Conservation (phyloP, 495 filamentous ascomycete genomes). For the Podospora anserina region DNA sequence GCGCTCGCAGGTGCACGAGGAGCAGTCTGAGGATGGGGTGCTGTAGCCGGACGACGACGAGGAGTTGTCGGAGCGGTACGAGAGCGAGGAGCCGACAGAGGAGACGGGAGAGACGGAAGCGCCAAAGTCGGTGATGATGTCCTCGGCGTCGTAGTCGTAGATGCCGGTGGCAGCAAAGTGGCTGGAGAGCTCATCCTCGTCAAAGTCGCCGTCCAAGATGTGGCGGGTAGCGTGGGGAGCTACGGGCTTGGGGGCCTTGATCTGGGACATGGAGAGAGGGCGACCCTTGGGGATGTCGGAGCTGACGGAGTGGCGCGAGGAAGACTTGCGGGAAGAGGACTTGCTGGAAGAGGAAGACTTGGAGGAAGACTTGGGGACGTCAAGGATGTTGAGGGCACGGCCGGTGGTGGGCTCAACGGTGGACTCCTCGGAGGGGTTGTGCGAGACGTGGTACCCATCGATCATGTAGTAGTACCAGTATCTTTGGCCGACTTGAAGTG, state of each 20-base stretch:
- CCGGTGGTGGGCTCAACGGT: slow-evolving; percentile 96
- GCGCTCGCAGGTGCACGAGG: slow-evolving; percentile 80
- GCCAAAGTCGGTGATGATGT: slow-evolving; percentile 55
- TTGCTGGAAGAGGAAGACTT: slow-evolving; percentile 38
- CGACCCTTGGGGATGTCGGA: slow-evolving; percentile 78
- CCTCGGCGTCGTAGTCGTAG: slow-evolving; percentile 57
- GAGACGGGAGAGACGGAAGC: slow-evolving; percentile 55
- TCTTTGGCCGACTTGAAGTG: slow-evolving; percentile 76
- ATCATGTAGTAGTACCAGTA: slow-evolving; percentile 99
- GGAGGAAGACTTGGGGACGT: slow-evolving; percentile 52
- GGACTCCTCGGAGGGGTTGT: slow-evolving; percentile 86
- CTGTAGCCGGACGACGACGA: slow-evolving; percentile 71
- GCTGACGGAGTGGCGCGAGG: slow-evolving; percentile 22
- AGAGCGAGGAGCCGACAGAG: slow-evolving; percentile 69
- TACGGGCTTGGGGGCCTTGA: slow-evolving; percentile 83
- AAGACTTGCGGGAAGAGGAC: slow-evolving; percentile 36
- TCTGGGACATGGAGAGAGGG: slow-evolving; percentile 81
- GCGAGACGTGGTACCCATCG: slow-evolving; percentile 97
- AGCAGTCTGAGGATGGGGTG: slow-evolving; percentile 51
- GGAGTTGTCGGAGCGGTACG: slow-evolving; percentile 71
- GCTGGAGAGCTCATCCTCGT: slow-evolving; percentile 63
- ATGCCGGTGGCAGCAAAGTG: slow-evolving; percentile 71
- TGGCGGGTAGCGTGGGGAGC: slow-evolving; percentile 80
- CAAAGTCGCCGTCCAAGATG: slow-evolving; percentile 76
- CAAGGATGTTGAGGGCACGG: slow-evolving; percentile 81